phyloP scores from a whole-genome alignment of 1,284 basidiomycete genomes.

The Cutaneotrichosporon sp. region DNA sequence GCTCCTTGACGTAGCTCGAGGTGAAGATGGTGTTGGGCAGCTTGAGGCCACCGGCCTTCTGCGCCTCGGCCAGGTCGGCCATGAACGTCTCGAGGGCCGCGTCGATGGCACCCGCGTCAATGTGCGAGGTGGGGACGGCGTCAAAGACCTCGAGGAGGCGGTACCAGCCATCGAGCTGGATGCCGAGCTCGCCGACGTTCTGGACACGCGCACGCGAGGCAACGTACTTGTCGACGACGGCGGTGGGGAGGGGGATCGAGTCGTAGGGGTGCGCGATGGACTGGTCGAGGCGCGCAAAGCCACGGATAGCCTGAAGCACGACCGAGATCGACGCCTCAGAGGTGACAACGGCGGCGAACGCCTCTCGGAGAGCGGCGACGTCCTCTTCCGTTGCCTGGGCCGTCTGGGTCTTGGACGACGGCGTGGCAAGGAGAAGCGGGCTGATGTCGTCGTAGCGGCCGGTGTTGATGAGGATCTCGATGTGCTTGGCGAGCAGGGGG shows the following conservation, averaged over 20 bases:
- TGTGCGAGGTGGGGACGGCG: slow-evolving; percentile 5
- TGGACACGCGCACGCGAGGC: slow-evolving; percentile 7
- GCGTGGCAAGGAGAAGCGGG: slow-evolving; percentile 11
- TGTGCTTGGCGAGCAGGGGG: slow-evolving; percentile 11
- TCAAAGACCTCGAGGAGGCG: slow-evolving; percentile 21
- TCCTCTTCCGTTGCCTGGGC: background rate
- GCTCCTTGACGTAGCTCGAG: slow-evolving; percentile 49
- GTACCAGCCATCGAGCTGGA: slow-evolving; percentile 19
- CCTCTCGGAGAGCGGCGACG: background rate
- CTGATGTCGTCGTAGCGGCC: slow-evolving; percentile 18
- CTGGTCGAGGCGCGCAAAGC: slow-evolving; percentile 20
- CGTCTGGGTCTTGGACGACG: background rate
- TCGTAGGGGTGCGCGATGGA: slow-evolving; percentile 7
- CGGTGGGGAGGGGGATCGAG: slow-evolving; percentile 19
- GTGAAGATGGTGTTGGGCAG: slow-evolving; percentile 46
- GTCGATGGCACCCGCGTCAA: slow-evolving; percentile 32
- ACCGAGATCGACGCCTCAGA: slow-evolving; percentile 18
- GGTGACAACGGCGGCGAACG: slow-evolving; percentile 3
- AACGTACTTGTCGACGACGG: slow-evolving; percentile 30
- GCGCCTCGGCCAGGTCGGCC: slow-evolving; percentile 46
- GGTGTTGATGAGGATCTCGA: slow-evolving; percentile 18
- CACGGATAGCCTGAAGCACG: slow-evolving; percentile 23
- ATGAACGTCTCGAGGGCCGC: slow-evolving; percentile 60
- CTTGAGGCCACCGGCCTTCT: slow-evolving; percentile 15
- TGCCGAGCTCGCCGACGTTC: slow-evolving; percentile 5